These are phyloP conservation scores for Aspergillus uvarum DNA, from an alignment of 2,329 filamentous ascomycete genomes.

Conservation along the genomic window DNA sequence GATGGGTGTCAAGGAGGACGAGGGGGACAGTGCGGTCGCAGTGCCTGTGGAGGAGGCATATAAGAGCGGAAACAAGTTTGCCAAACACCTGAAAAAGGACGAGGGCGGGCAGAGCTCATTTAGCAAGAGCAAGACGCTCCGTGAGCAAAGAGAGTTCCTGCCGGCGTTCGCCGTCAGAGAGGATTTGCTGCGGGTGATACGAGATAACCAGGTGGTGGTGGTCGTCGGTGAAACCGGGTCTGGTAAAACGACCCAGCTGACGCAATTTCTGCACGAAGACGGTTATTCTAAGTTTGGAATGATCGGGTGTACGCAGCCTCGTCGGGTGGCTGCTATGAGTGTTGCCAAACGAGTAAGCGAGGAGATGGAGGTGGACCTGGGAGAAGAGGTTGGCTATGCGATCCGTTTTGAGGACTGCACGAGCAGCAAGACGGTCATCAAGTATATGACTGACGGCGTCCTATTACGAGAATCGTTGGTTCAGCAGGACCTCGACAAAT, in stretches of 20 bases:
- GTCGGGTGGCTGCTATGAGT: conserved; percentile 97
- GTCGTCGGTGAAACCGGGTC: conserved; percentile 97
- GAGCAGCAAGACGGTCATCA: conserved; percentile 90
- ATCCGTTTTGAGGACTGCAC: conserved; percentile 99
- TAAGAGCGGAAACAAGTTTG: conserved; percentile 74
- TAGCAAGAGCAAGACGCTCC: conserved; percentile 84
- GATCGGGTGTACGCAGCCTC: conserved; percentile 94
- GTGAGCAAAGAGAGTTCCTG: conserved; percentile 88
- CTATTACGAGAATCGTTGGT: conserved; percentile 88
- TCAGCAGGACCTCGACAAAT: conserved; percentile 88
- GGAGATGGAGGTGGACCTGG: conserved; percentile 93
- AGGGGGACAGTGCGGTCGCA: conserved; percentile 80
- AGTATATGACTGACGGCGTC: conserved; percentile 99
- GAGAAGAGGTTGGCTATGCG: conserved; percentile 86
- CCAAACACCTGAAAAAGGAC: conserved; percentile 82
- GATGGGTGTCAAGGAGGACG: conserved; percentile 91
- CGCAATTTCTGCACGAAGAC: conserved; percentile 93
- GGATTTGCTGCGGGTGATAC: conserved; percentile 84
- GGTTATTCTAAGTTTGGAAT: conserved; percentile 84
- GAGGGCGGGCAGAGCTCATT: conserved; percentile 82
- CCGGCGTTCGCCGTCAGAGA: conserved; percentile 96
- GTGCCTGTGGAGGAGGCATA: conserved; percentile 70
- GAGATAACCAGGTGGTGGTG: conserved; percentile 95
- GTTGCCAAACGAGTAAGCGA: conserved; percentile 97
- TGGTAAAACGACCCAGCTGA: conserved; percentile 95